Conservation (phyloP, 176 grass and related monocot species). For the Rhynchospora tenuis region DNA sequence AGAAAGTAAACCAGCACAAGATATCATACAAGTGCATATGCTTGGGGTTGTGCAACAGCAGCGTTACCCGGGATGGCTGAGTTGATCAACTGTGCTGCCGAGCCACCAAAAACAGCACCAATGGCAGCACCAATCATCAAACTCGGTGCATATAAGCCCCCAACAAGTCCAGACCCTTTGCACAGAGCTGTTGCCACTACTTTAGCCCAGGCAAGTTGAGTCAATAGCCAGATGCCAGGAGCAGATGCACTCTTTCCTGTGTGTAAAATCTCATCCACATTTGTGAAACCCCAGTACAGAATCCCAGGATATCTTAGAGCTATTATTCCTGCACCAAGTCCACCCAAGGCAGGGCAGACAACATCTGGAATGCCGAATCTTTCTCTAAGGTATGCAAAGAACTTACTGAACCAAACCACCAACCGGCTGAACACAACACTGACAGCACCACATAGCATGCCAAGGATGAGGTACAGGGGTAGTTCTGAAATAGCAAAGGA, state of each 20-base stretch:
- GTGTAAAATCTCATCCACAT: constrained; percentile 94
- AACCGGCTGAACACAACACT: constrained; percentile 74
- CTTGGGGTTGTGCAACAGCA: constrained; percentile 92
- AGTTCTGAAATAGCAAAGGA: constrained; percentile 49
- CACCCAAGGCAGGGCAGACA: constrained; percentile 82
- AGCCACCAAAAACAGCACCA: constrained; percentile 94
- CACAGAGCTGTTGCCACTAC: constrained; percentile 91
- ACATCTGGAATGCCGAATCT: constrained; percentile 70
- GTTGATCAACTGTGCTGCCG: constrained; percentile 81
- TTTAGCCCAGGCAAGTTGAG: constrained; percentile 86
- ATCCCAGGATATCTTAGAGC: constrained; percentile 96
- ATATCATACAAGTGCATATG: constrained; percentile 79
- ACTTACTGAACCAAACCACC: constrained; percentile 68
- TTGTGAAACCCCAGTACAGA: constrained; percentile 97
- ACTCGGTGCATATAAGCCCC: constrained; percentile 93
- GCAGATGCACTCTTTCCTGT: constrained; percentile 93
- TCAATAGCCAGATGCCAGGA: constrained; percentile 90
- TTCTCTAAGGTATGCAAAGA: constrained; percentile 61
- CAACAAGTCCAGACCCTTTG: constrained; percentile 93
- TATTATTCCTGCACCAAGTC: constrained; percentile 83
- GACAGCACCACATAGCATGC: constrained; percentile 86
- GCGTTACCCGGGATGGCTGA: constrained; percentile 90
- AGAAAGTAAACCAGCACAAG: neutral
- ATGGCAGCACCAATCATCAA: constrained; percentile 96
- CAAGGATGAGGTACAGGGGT: constrained; percentile 84